These are phyloP conservation scores for Ustilago tritici DNA, from an alignment of 1,284 basidiomycete genomes.

Conservation along the genomic window DNA sequence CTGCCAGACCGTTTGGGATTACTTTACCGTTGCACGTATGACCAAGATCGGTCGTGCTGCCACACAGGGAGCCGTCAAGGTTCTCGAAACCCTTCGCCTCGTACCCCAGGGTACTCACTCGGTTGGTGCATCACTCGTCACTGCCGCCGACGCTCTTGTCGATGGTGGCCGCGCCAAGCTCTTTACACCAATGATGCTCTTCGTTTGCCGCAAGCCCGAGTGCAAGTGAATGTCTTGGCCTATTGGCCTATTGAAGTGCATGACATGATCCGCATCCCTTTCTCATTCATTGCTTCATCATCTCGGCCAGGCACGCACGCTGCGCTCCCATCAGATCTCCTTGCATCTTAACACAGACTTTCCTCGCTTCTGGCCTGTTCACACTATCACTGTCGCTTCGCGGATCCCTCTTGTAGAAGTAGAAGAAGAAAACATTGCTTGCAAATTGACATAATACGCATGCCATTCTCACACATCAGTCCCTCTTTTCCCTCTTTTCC, in stretches of 20 bases:
- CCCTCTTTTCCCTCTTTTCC: conserved; percentile 17
- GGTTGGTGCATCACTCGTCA: conserved; percentile 88
- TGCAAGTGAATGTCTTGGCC: conserved; percentile 12
- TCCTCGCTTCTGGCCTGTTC: neutral
- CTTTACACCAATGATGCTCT: conserved; percentile 69
- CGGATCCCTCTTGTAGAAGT: conserved; percentile 15
- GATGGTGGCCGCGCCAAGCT: conserved; percentile 89
- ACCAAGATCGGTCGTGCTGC: conserved; percentile 87
- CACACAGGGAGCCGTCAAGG: conserved; percentile 83
- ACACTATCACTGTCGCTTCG: conserved; percentile 27
- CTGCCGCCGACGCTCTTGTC: conserved; percentile 83
- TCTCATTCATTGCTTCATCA: neutral
- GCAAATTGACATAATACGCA: neutral
- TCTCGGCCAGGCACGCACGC: neutral
- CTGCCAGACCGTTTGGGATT: conserved; percentile 94
- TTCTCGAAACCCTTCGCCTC: conserved; percentile 82
- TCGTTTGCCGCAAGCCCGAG: conserved; percentile 43
- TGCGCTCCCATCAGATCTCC: neutral
- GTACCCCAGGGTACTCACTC: conserved; percentile 93
- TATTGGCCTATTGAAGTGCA: neutral
- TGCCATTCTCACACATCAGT: neutral
- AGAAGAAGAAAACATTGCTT: conserved; percentile 1
- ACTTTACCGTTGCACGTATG: conserved; percentile 73
- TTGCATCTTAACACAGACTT: neutral
- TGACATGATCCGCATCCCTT: neutral